These are phyloP conservation scores for Chiua virens DNA, from an alignment of 768 basidiomycete genomes.

Conservation along the genomic window DNA sequence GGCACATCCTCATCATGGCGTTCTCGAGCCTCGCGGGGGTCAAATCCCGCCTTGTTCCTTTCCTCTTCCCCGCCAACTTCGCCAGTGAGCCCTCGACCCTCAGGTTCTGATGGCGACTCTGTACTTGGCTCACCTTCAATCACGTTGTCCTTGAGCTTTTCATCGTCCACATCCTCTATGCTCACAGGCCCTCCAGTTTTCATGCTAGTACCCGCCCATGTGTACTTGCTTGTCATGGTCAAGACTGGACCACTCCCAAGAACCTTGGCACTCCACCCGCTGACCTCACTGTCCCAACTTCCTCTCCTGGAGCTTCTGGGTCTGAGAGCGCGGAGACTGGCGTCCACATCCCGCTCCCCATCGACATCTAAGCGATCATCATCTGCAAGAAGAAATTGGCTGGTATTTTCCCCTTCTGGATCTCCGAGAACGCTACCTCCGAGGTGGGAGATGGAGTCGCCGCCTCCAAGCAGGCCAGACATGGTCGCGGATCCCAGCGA, in stretches of 20 bases:
- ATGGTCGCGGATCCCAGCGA: constrained; percentile 45
- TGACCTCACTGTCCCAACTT: constrained; percentile 91
- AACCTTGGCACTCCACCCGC: constrained; percentile 81
- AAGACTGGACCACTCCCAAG: constrained; percentile 46
- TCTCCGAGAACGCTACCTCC: constrained; percentile 61
- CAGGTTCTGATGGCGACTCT: constrained; percentile 6
- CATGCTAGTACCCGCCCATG: constrained; percentile 61
- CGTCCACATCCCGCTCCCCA: constrained; percentile 68
- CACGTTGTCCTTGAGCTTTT: constrained; percentile 24
- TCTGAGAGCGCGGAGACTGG: constrained; percentile 86
- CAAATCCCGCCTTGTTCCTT: constrained; percentile 2
- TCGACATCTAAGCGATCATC: constrained; percentile 58
- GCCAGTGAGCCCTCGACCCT: constrained; percentile 6
- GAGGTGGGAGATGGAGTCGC: constrained; percentile 71
- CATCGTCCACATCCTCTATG: constrained; percentile 41
- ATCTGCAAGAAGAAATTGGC: constrained; percentile 65
- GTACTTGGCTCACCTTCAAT: constrained; percentile 14
- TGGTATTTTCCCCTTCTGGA: constrained; percentile 55
- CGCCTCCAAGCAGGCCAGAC: constrained; percentile 50
- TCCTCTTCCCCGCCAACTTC: constrained; percentile 6
- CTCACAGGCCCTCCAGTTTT: constrained; percentile 56
- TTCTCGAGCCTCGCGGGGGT: constrained; percentile 3
- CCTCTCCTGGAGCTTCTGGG: constrained; percentile 83
- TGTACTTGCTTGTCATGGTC: constrained; percentile 51
- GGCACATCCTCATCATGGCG: constrained; percentile 19